Evolutionary conservation across 1,284 basidiomycete genomes (phyloP), one percentile per base, ranked within the genome.

Genomic region (Cutaneotrichosporon dermatis): DNA sequence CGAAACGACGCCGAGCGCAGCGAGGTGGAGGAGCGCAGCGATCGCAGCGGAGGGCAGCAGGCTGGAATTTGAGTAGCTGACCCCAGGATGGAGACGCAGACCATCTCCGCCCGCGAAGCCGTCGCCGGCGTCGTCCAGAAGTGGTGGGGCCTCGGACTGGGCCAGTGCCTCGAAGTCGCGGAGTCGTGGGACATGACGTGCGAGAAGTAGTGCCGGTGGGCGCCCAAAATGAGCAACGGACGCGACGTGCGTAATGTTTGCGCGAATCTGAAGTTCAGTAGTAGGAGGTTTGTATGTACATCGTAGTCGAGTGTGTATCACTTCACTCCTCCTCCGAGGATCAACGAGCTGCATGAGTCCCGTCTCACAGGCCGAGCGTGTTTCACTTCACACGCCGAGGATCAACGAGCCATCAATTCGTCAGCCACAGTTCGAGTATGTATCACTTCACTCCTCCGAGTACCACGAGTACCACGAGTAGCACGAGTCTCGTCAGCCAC

Each of bases 11-110:
- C 25, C 25, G 25, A 25, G 25, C 25, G 25, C 25, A 25, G 25
- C 25, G 25, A 25, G 25, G 25, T 25, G 25, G 25, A 25, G 25
- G 25, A 25, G 25, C 25, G 25, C 25, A 25, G 25, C 25, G 25
- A 25, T 25, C 25, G 25, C 25, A 25, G 25, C 25, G 25, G 25
- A 25, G 25, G 25, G 25, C 25, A 25, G 25, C 25, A 25, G 25
- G 25, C 25, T 25, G 25, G 25, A 25, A 25, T 25, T 5, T 34
- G 52, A 12, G n/a, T 52, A 34, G 11, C 39, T 59, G 88, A 39
- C 57, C 35, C 3, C 51, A 75, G 74, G 8, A 94, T 96, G 92
- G 92, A 97, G 77, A 95, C 93, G 0, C 86, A 91, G 75, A 93
- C 90, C 0, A 79, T 96, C 43, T 82, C 89, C 0, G 85, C 89